Base-by-base conservation (phyloP, 306 rosid species). In the Citrullus amarus region DNA sequence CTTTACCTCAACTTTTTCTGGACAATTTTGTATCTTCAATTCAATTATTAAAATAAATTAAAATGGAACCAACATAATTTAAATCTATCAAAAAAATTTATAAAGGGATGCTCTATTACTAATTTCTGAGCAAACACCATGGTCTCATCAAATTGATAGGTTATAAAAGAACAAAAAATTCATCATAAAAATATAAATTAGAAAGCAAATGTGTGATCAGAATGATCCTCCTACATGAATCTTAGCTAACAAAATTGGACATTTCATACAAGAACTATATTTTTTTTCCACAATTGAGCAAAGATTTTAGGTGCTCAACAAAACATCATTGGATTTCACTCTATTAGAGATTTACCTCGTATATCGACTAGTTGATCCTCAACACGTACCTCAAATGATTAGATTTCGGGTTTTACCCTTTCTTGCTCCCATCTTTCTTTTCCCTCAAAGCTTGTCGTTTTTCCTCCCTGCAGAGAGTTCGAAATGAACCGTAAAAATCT, bases 381-480 rank as follows among this genome's bases (percentile, higher is more conserved):
- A 43, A 68, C 36, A 68, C 14, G 75, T 41, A 68, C 75, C 54
- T 75, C 50, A 36, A 75, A 17, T 20, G 18, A 55, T n/a, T 75
- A 2, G 25, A 79, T 54, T 77, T 63, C 20, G 77, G 39, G 38
- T 74, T 63, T 43, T 51, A 6, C 9, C 51, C 59, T 79, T 78
- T 80, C 55, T 72, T 56, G 61, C 75, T 54, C 82, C 48, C 56
- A 18, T 66, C 74, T 80, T 85, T 88, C 53, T 78, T 82, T 75
- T 84, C 86, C 86, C 92, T 90, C 58, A 88, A 68, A 43, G 89
- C 85, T 36, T 17, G 76, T 80, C 99, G 86, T 87, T 86, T 95
- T 81, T 89, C 92, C 84, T 95, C 99, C 84, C 99, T 95, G 90
- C 82, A 87, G 15, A 56, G 53, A 66, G 79, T 79, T 82, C 48